Base-by-base conservation (phyloP, 176 grass and related monocot species). In the Rhynchospora tenuis region DNA sequence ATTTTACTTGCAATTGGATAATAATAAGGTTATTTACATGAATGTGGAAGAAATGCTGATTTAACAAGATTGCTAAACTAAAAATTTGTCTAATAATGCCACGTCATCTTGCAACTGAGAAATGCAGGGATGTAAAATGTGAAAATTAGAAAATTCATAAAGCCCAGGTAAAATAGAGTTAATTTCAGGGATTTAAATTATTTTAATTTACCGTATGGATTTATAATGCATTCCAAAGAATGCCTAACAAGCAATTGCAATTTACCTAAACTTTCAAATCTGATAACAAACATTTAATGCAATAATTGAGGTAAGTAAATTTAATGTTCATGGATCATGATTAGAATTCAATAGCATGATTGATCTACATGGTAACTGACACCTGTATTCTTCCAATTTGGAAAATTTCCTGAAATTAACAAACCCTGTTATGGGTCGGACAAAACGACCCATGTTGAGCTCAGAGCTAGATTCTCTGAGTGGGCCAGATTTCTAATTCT, bases 381-480 rank as follows among this genome's bases (percentile, higher is more conserved):
- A 61, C 20, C 7, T 23, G 59, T 23, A 24, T 61, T 61, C 9
- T 61, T 61, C 29, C 14, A 68, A 68, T 19, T 42, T 68, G 15
- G 29, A 33, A 23, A 16, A 42, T 42, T 68, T 19, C 15, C 29
- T 42, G 29, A 38, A 26, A 42, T 68, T 33, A 68, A 19, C 29
- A 68, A 68, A 42, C 26, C 24, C 64, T 68, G 64, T 68, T 68
- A 42, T 68, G 64, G 64, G 64, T 68, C 64, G 29, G 64, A 67
- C 14, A 33, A 19, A 67, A 13, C 7, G 28, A 67, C 29, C 64
- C 64, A 42, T 68, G 64, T 68, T 68, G 64, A 42, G 64, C 29
- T 42, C 29, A 68, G 14, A 9, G 13, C 13, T 6, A 42, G 27
- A 42, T 68, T 68, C 5, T 68, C 28, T 42, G 29, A 42, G 64